These are phyloP conservation scores for Agapanthus africanus DNA, from an alignment of 106 monocot genomes.

Conservation along the genomic window DNA sequence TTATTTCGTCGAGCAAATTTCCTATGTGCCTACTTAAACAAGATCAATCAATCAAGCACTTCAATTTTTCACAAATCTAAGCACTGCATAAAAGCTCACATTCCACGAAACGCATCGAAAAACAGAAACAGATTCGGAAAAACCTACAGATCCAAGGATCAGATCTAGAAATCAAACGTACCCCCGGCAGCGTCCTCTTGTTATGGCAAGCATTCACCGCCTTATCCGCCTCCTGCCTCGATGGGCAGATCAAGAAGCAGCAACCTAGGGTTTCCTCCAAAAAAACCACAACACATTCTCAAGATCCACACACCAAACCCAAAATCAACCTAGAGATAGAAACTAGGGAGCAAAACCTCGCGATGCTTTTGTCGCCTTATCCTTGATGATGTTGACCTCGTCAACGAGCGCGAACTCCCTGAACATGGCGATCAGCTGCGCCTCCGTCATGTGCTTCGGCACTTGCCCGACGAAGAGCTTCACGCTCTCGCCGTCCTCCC, in stretches of 20 bases:
- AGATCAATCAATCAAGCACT: no score
- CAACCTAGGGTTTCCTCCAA: conserved; percentile 51
- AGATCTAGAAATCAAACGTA: conserved; percentile 20
- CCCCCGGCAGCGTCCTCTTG: conserved; percentile 80
- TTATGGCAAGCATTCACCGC: conserved; percentile 81
- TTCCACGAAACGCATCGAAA: no score
- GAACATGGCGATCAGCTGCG: conserved; percentile 68
- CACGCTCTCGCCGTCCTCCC: conserved; percentile 49
- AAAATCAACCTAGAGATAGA: background rate
- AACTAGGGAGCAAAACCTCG: conserved; percentile 37
- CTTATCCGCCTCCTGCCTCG: conserved; percentile 88
- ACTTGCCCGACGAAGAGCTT: conserved; percentile 98
- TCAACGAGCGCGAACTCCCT: conserved; percentile 83
- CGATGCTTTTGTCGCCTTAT: conserved; percentile 80
- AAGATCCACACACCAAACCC: conserved; percentile 7
- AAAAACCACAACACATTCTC: conserved; percentile 12
- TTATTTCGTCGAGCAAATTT: no score
- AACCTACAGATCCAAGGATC: background rate
- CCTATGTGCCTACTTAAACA: no score
- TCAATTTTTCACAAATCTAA: no score
- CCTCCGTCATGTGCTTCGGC: conserved; percentile 92
- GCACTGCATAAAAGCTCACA: no score
- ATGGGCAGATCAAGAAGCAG: conserved; percentile 88
- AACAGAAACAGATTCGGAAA: background rate
- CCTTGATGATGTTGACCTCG: conserved; percentile 95